Evolutionary conservation across 192 early-diverging fungal genomes (phyloP), one percentile per base, ranked within the genome.

Genomic region (Coemansia reversa): DNA sequence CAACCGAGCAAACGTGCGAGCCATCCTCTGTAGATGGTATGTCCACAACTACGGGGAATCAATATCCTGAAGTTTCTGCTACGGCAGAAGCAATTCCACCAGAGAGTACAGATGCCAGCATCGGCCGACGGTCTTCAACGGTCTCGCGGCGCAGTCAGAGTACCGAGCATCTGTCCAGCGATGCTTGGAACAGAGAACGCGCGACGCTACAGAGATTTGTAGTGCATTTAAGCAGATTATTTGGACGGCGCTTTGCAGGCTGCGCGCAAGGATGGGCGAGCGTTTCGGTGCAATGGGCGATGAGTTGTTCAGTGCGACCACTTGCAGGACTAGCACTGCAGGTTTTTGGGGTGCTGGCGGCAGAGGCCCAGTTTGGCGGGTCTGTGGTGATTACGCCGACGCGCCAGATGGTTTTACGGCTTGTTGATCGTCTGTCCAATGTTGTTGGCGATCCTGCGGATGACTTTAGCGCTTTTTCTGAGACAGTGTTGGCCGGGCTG

Each of bases 391-490:
- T 76, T 29, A 72, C 70, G 54, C 74, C 74, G 9, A 73, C 79
- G 22, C 79, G 70, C 3, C 30, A 45, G 33, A 81, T 76, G 74
- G 64, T 76, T 2, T 50, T 81, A 54, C 70, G 65, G 2, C 57
- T 81, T 0, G 56, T 75, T 7, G 79, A 81, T 53, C 79, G 79
- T 9, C 59, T 81, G 39, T 73, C 74, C 9, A 81, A 81, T 24
- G 74, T 81, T 4, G 60, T 81, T 3, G 79, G 74, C 27, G 70
- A 81, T 20, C 52, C 67, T n/a, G 45, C 68, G 0, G 23, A 30
- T 2, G 74, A 74, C 2, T 30, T 76, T 0, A 54, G 50, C 5
- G 63, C 62, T 14, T 81, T 81, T 67, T 60, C 74, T 0, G 74
- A 72, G 12, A 72, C 70, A 0, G 79, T 81, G 0, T 48, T 81